Conservation (phyloP, 148 eudicot species). For the Fagopyrum homotropicum region DNA sequence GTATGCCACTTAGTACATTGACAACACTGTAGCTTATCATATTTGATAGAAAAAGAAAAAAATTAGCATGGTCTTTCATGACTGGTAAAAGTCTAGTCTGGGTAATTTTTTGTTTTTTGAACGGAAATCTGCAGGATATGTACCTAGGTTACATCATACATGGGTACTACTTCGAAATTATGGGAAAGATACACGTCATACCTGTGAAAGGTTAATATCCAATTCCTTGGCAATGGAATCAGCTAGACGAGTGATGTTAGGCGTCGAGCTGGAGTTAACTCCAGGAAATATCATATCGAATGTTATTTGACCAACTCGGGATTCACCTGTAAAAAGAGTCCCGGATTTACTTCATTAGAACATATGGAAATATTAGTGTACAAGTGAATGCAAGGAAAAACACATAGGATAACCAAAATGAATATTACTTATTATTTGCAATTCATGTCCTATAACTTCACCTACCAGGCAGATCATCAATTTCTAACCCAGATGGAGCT, state of each 20-base stretch:
- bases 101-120: neutral
- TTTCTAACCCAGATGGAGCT: conserved; percentile 12
- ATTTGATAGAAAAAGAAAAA: too few species aligned
- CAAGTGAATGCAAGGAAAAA: neutral
- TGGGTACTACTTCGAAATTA: neutral
- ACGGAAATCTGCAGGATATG: neutral
- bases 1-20: neutral
- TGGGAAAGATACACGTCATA: conserved; percentile 6
- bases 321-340: conserved; percentile 31
- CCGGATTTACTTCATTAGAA: neutral
- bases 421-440: neutral
- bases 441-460: neutral
- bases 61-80: too few species aligned
- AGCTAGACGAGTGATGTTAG: conserved; percentile 43
- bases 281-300: conserved; percentile 36
- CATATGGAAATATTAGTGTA: neutral
- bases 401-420: neutral
- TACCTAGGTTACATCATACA: neutral
- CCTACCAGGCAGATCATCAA: conserved; percentile 27
- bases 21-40: neutral
- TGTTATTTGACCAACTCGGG: conserved; percentile 39
- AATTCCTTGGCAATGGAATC: conserved; percentile 41
- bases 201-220: conserved; percentile 50
- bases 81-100: too few species aligned
- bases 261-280: conserved; percentile 33